Evolutionary conservation across 164 flowering plant genomes (phyloP).

Genomic region (Sextonia rubra): DNA sequence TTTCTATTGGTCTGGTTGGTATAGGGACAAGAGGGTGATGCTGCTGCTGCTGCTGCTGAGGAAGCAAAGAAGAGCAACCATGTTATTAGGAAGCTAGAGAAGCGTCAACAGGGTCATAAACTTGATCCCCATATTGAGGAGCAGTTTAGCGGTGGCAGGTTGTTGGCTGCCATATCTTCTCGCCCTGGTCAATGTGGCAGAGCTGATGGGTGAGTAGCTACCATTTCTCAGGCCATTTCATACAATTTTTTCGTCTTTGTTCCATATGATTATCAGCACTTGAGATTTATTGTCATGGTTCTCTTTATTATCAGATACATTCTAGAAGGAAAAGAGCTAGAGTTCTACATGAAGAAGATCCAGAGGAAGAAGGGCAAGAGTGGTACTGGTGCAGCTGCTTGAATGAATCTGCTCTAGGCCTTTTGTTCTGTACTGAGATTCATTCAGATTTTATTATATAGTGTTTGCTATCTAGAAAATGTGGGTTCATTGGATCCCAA

Average conservation of each 20-base stretch:
- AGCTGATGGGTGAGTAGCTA: constrained; percentile 20
- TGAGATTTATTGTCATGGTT: not conserved
- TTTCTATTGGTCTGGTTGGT: no score
- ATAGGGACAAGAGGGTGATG: constrained; percentile 14
- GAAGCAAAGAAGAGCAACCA: constrained; percentile 21
- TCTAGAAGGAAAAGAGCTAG: constrained; percentile 19
- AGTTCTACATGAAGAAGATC: constrained; percentile 19
- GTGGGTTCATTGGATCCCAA: not conserved
- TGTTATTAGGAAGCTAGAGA: constrained; percentile 14
- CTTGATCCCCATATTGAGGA: constrained; percentile 20
- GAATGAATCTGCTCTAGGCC: constrained; percentile 5
- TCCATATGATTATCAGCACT: not conserved
- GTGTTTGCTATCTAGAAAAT: not conserved
- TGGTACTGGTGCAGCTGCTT: constrained; percentile 9
- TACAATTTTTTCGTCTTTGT: not conserved
- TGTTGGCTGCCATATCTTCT: constrained; percentile 17
- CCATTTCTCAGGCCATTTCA: not conserved
- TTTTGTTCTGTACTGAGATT: not conserved
- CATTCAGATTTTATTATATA: not conserved
- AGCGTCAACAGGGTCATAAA: constrained; percentile 18
- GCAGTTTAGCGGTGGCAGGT: constrained; percentile 18
- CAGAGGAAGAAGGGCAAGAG: constrained; percentile 23
- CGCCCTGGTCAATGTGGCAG: constrained; percentile 21
- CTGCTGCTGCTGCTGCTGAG: constrained; percentile 1
- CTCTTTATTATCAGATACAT: constrained; percentile 11